phyloP scores from a whole-genome alignment of 2,329 filamentous ascomycete genomes.

The Tolypocladium cylindrosporum region DNA sequence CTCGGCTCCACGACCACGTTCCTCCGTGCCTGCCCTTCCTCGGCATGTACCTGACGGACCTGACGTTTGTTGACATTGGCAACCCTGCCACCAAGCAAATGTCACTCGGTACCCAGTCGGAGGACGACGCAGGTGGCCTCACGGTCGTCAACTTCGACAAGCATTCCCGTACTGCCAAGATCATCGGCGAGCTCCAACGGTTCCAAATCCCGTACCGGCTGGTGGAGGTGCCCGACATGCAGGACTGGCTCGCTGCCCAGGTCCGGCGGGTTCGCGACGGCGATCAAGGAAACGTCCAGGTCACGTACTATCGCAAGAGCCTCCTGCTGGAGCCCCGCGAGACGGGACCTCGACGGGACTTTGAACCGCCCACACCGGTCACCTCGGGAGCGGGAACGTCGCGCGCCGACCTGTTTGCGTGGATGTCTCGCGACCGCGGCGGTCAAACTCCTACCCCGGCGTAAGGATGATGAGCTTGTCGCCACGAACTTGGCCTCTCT shows the following conservation, averaged over 20 bases:
- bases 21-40: conserved; percentile 92
- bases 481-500: neutral
- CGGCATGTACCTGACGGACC: conserved; percentile 90
- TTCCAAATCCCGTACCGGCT: conserved; percentile 92
- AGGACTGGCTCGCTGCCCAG: conserved; percentile 84
- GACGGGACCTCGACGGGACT: conserved; percentile 20
- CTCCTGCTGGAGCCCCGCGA: conserved; percentile 73
- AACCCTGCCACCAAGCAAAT: conserved; percentile 80
- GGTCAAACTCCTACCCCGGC: conserved; percentile 16
- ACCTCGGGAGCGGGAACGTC: conserved; percentile 17
- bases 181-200: conserved; percentile 89
- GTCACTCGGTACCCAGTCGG: conserved; percentile 31
- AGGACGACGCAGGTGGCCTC: conserved; percentile 54
- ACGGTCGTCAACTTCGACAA: conserved; percentile 97
- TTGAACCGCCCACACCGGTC: conserved; percentile 21
- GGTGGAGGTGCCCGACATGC: conserved; percentile 73
- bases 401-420: conserved; percentile 35
- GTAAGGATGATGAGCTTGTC: conserved; percentile 5
- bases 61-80: conserved; percentile 92
- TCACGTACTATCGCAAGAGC: conserved; percentile 69
- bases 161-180: conserved; percentile 85
- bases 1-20: conserved; percentile 73
- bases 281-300: conserved; percentile 46
- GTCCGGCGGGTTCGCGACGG: conserved; percentile 63
- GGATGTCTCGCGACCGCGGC: conserved; percentile 39